Evolutionary conservation across 129 eudicot genomes (phyloP), one percentile per base, ranked within the genome.

Genomic region (Cynara cardunculus): DNA sequence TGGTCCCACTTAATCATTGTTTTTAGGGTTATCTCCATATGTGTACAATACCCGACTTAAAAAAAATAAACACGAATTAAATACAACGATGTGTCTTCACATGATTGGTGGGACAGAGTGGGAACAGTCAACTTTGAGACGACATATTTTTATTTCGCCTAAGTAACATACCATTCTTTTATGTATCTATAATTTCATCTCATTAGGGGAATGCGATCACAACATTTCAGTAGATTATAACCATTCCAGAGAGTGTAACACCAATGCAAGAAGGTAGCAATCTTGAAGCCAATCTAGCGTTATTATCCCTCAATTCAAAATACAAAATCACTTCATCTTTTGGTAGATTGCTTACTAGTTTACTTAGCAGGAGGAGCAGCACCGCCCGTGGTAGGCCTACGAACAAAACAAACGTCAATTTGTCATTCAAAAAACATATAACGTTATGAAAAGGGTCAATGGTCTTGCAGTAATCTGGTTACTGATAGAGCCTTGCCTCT

Each of bases 361-460:
- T 74, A 76, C 86, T 84, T 73, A 13, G 76, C 77, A 6, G 74
- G 83, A 22, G 85, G 75, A 77, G 93, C 76, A 62, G 84, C 88
- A 25, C 92, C 92, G 72, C 95, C 95, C 1, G 92, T 84, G 65
- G 95, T 90, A 70, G 95, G 95, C 85, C 95, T 90, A 77, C 73
- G 67, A 80, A 76, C 71, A 32, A 59, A 83, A 66, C 25, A 74
- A 62, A 53, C 34, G 14, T 2, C 0, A 1, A 59, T n/a, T 59
- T 7, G 27, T 82, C 37, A 24, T 21, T 14, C 39, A 44, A 44
- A 25, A 41, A 62, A 49, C 32, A 27, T 68, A 26, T 46, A 19
- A 4, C 31, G 35, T 7, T 31, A 37, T 30, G 24, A 56, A 49
- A 49, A 56, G 21, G 7, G 21, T 16, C 22, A 5, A 5, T 53